Evolutionary conservation across 225 moss, liverwort and hornwort species (phyloP), one percentile per base, ranked within the genome.

Genomic region (Sphagnum tenellum): DNA sequence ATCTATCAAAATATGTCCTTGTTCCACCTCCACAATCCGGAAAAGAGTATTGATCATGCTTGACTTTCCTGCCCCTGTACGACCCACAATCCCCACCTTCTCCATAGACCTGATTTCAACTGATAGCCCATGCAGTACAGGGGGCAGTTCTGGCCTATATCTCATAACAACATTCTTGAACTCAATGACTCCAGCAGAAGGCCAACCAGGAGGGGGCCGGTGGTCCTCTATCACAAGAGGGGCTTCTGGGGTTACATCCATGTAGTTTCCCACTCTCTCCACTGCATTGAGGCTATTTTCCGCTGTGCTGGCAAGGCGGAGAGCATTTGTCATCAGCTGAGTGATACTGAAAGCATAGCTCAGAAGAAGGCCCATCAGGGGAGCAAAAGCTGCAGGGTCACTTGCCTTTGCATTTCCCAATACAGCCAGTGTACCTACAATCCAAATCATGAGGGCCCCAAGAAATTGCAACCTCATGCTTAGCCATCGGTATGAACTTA

Each of bases 241-340:
- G 8, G 87, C 89, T 67, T 90, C 89, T 12, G 85, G 66, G 56
- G 72, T 13, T 6, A 87, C 61, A 59, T 87, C 87, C 14, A 70
- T 74, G 53, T 90, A 90, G 47, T 76, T 90, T 60, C 89, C 89
- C 44, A 87, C 85, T 48, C 89, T 75, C 75, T 90, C 89, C 6
- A 90, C 89, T 4, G 89, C 80, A 77, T 90, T 90, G 13, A 90
- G 80, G 45, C 87, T 87, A 61, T 90, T 90, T 69, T 90, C 89
- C 3, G 89, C 84, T 76, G 82, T 2, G 69, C 87, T 87, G 44
- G 89, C 89, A 47, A 87, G 87, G 7, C 87, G 75, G 64, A 90
- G 73, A 8, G 82, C 78, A 56, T 84, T 59, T 8, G 89, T 90
- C 89, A 90, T 87, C 47, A 75, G 70, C 5, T 75, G 64, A 13